These are phyloP conservation scores for Fraxinus greggii DNA, from an alignment of 305 asterid genomes.

Conservation along the genomic window DNA sequence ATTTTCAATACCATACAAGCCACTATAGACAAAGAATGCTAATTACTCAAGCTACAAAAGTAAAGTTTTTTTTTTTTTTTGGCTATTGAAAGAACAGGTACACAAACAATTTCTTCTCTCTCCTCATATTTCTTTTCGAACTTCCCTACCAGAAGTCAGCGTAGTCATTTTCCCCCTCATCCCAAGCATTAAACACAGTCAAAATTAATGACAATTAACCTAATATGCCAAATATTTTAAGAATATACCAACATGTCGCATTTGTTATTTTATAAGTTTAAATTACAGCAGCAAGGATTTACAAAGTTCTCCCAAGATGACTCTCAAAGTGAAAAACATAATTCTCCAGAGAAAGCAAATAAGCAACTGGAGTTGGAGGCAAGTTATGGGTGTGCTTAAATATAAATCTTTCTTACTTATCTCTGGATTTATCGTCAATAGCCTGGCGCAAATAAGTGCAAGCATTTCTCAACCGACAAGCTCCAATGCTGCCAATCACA, in stretches of 20 bases:
- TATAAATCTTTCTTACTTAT: constrained; percentile 34
- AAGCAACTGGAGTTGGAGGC: not conserved
- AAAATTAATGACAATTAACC: not conserved
- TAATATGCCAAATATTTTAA: not conserved
- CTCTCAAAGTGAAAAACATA: not conserved
- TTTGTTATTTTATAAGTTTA: not conserved
- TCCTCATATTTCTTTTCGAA: not conserved
- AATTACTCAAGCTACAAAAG: not conserved
- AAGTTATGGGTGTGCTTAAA: not conserved
- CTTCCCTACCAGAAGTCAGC: not conserved
- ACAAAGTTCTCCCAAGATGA: not conserved
- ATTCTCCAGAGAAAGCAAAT: not conserved
- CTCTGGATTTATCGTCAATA: constrained; percentile 34
- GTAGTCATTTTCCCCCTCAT: too few relatives aligned
- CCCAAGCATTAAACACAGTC: not conserved
- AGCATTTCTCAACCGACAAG: constrained; percentile 29
- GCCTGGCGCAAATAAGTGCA: constrained; percentile 31
- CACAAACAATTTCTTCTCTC: not conserved
- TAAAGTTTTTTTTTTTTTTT: not conserved
- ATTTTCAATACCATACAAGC: not conserved
- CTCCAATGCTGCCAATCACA: constrained; percentile 49
- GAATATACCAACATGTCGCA: not conserved
- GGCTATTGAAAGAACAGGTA: not conserved
- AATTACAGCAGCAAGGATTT: not conserved
- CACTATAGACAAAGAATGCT: not conserved